phyloP scores from a whole-genome alignment of 805 yeast genomes.

The Saturnispora mendoncae region DNA sequence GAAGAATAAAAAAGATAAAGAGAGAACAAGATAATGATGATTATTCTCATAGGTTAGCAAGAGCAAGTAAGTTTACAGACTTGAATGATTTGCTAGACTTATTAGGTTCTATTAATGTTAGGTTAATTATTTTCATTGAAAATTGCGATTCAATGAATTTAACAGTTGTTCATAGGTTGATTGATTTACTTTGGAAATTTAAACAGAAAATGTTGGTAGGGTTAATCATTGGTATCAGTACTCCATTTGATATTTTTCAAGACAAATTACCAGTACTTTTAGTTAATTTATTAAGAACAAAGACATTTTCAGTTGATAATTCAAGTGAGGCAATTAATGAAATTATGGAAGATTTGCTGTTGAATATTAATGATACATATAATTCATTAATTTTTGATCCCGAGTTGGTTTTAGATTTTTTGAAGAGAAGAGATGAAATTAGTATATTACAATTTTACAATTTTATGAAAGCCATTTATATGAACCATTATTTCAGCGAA shows the following conservation, averaged over 20 bases:
- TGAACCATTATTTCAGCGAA: slow-evolving; percentile 29
- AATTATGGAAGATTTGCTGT: slow-evolving; percentile 26
- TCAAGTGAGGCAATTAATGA: slow-evolving; percentile 25
- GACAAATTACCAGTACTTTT: slow-evolving; percentile 26
- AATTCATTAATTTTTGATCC: slow-evolving; percentile 29
- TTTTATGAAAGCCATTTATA: slow-evolving; percentile 26
- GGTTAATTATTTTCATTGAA: slow-evolving; percentile 25
- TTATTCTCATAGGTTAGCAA: slow-evolving; percentile 11
- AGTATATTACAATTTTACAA: slow-evolving; percentile 26
- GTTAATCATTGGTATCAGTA: slow-evolving; percentile 27
- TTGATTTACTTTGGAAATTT: slow-evolving; percentile 21
- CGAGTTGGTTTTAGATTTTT: slow-evolving; percentile 21
- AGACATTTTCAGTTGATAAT: slow-evolving; percentile 25
- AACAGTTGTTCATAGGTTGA: slow-evolving; percentile 17
- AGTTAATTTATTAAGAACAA: slow-evolving; percentile 19
- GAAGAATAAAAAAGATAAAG: slow-evolving; percentile 6
- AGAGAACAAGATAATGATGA: slow-evolving; percentile 13
- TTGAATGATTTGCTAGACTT: slow-evolving; percentile 20
- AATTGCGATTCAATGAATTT: slow-evolving; percentile 30
- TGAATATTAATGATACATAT: slow-evolving; percentile 26
- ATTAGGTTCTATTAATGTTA: slow-evolving; percentile 11
- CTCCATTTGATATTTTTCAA: slow-evolving; percentile 28
- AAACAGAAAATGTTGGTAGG: slow-evolving; percentile 15
- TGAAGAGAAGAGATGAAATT: slow-evolving; percentile 20
- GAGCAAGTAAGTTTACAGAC: slow-evolving; percentile 17